Base-by-base conservation (phyloP, 2,329 filamentous ascomycete genomes). In the Ceratocystis destructans region DNA sequence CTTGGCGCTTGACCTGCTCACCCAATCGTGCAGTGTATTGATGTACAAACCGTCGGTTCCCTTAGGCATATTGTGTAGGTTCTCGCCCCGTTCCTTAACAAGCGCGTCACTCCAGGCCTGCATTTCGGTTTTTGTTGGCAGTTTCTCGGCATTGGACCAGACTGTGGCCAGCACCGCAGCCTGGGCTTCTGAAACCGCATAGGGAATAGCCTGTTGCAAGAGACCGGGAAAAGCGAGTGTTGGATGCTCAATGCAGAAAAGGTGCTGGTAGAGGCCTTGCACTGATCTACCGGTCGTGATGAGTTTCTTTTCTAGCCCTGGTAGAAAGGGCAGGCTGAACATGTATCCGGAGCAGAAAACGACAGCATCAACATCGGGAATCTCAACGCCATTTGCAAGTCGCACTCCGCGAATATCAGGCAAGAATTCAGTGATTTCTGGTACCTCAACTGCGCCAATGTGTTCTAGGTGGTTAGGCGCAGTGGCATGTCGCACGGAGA, bases 331-430 rank as follows among this genome's bases (percentile, higher is more conserved):
- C 67, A 88, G 88, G 4, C 87, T 86, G 75, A 89, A 96, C 66
- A 96, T 83, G 72, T 95, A 97, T 0, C 93, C 93, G 0, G 93
- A 96, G 73, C 89, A 92, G 75, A 93, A 96, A 33, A 97, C 73
- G 5, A 96, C 77, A 1, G 84, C 82, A 71, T 96, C 92, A 66
- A 97, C 75, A 44, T 85, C 77, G 2, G 76, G 76, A 72, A 90
- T 88, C 8, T 87, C 72, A 0, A 78, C 79, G 1, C 87, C 87
- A 71, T 90, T 80, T 50, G 80, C 78, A 69, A 95, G 89, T 41
- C 81, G 78, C 1, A 94, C 80, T 2, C 82, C 85, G 69, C 84
- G 80, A 64, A 81, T 76, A 2, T 80, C 75, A 0, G 78, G 72
- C 12, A 80, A 75, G 70, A 79, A 88, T 72, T 75, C 84, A 6